phyloP scores from a whole-genome alignment of 1,284 basidiomycete species.

The Malassezia vespertilionis region DNA sequence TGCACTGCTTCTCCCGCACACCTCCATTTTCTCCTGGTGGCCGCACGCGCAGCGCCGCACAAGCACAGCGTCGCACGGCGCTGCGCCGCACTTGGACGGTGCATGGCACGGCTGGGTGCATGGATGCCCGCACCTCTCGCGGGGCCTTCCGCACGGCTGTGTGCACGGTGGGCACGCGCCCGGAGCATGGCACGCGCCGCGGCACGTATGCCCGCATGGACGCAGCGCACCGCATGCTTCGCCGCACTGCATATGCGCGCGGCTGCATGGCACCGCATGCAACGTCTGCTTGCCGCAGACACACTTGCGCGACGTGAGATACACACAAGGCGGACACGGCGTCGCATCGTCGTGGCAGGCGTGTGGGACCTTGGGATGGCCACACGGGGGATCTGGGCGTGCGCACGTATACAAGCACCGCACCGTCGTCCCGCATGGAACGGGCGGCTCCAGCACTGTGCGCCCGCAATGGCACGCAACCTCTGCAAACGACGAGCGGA shows the following conservation, averaged over 20 bases:
- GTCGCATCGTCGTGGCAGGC: slow-evolving; percentile 38
- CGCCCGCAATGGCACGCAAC: slow-evolving; percentile 40
- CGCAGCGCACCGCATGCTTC: slow-evolving; percentile 31
- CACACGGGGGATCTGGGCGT: slow-evolving; percentile 34
- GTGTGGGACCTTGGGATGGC: slow-evolving; percentile 42
- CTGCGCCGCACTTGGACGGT: slow-evolving; percentile 35
- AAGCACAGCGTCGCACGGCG: slow-evolving; percentile 36
- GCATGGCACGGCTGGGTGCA: slow-evolving; percentile 40
- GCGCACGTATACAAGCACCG: slow-evolving; percentile 41
- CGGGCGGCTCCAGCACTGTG: slow-evolving; percentile 43
- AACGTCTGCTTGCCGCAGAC: slow-evolving; percentile 39
- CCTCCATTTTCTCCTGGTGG: slow-evolving; percentile 29
- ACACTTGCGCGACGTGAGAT: slow-evolving; percentile 36
- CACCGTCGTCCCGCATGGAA: slow-evolving; percentile 39
- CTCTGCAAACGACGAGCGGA: slow-evolving; percentile 43
- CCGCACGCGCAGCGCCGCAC: slow-evolving; percentile 40
- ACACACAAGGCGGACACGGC: slow-evolving; percentile 43
- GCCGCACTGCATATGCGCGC: slow-evolving; percentile 34
- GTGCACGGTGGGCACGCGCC: slow-evolving; percentile 35
- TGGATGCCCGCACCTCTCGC: slow-evolving; percentile 35
- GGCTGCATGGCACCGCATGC: slow-evolving; percentile 40
- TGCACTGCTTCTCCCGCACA: slow-evolving; percentile 16
- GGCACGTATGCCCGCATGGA: slow-evolving; percentile 39
- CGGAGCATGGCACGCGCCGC: slow-evolving; percentile 32
- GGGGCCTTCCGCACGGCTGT: slow-evolving; percentile 38